Conservation (phyloP, 2,329 filamentous ascomycete species). For the Emmonsiellopsis sp. region DNA sequence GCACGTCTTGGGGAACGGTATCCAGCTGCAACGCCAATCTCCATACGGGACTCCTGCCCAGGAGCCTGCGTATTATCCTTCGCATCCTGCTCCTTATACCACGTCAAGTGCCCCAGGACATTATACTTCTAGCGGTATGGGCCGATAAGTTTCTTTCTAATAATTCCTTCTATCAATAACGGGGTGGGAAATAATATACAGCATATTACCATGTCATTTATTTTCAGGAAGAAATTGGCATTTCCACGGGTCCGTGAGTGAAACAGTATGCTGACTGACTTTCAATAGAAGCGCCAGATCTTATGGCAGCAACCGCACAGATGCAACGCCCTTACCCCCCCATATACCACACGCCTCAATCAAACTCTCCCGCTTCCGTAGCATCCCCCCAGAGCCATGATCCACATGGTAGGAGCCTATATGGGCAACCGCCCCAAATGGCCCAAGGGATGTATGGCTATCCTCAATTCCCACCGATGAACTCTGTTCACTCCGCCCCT, state of each 20-base stretch:
- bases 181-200: no score
- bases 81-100: slow-evolving; percentile 74
- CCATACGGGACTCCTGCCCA: slow-evolving; percentile 61
- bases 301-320: slow-evolving; percentile 56
- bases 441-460: slow-evolving; percentile 79
- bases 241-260: slow-evolving; percentile 6
- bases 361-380: slow-evolving; percentile 87
- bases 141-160: slow-evolving; percentile 37
- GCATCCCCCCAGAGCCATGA: slow-evolving; percentile 84
- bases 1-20: slow-evolving; percentile 28
- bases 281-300: slow-evolving; percentile 61
- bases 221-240: no score
- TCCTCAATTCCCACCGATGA: slow-evolving; percentile 46
- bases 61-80: slow-evolving; percentile 65
- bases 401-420: slow-evolving; percentile 73
- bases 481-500: slow-evolving; percentile 45
- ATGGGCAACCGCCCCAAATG: slow-evolving; percentile 73
- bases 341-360: slow-evolving; percentile 93
- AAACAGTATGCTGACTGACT: neutral
- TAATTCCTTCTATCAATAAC: neutral
- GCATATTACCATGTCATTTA: no score
- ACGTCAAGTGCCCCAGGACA: slow-evolving; percentile 71
- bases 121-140: slow-evolving; percentile 79
- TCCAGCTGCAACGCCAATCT: slow-evolving; percentile 43
- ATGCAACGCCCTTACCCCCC: slow-evolving; percentile 72